Evolutionary conservation across 176 grass and related monocot genomes (phyloP).

Genomic region (Eleusine coracana): DNA sequence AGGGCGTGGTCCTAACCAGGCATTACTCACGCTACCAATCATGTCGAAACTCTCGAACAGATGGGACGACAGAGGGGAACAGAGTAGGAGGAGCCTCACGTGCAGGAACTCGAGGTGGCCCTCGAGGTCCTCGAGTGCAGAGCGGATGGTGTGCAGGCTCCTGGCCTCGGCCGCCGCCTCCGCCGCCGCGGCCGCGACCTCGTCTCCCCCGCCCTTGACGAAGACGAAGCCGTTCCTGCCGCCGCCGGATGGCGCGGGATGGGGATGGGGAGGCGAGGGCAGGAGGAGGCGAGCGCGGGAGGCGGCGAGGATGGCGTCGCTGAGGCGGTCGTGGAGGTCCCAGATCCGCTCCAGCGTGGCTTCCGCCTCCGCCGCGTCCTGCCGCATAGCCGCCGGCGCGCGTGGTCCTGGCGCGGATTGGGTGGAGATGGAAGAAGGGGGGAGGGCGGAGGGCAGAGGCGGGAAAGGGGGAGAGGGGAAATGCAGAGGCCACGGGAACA

Average conservation of each 20-base stretch:
- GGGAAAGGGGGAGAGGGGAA: not conserved
- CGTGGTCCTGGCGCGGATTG: constrained; percentile 13
- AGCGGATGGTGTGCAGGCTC: constrained; percentile 83
- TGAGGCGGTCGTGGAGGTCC: constrained; percentile 72
- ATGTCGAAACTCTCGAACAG: constrained; percentile 28
- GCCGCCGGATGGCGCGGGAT: not conserved
- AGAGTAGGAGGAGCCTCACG: constrained; percentile 40
- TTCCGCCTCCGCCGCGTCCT: constrained; percentile 47
- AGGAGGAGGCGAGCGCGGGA: constrained; percentile 50
- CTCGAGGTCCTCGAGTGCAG: constrained; percentile 89
- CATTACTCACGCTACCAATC: not conserved
- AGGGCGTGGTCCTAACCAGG: constrained; percentile 1
- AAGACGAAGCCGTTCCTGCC: constrained; percentile 55
- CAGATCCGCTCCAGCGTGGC: constrained; percentile 58
- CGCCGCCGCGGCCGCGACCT: constrained; percentile 12
- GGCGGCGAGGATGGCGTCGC: constrained; percentile 56
- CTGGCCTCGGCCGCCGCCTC: constrained; percentile 63
- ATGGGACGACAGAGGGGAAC: not conserved
- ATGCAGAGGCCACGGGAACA: not conserved
- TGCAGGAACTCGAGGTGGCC: constrained; percentile 87
- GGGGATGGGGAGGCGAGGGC: not conserved
- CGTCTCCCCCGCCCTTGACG: constrained; percentile 37
- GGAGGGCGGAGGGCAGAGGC: not conserved
- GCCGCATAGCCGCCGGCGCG: constrained; percentile 35
- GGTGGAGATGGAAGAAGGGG: not conserved